Evolutionary conservation across 495 filamentous ascomycete species (phyloP).

Genomic region (Darksidea phi): DNA sequence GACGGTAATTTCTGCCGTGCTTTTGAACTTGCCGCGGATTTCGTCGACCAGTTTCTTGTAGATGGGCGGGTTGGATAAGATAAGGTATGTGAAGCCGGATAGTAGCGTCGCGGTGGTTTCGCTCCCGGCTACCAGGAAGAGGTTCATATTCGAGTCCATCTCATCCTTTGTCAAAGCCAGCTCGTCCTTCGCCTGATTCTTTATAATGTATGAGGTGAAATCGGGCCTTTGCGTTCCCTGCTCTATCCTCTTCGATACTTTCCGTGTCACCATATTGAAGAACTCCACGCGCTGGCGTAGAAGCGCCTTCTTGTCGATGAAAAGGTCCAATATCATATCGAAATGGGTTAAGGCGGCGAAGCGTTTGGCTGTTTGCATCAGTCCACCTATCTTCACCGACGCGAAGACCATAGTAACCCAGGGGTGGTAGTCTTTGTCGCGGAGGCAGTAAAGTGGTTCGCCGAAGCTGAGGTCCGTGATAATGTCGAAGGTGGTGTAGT

Average conservation of each 20-base stretch:
- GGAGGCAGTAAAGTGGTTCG: slow-evolving; percentile 52
- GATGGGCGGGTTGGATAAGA: slow-evolving; percentile 47
- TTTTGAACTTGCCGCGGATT: slow-evolving; percentile 48
- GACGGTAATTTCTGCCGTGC: slow-evolving; percentile 49
- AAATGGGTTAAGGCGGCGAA: slow-evolving; percentile 24
- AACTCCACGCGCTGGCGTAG: slow-evolving; percentile 15
- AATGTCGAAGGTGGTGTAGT: slow-evolving; percentile 59
- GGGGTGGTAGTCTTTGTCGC: slow-evolving; percentile 44
- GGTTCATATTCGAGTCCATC: slow-evolving; percentile 46
- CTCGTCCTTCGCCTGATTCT: slow-evolving; percentile 30
- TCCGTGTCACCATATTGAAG: slow-evolving; percentile 1
- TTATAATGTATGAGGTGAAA: slow-evolving; percentile 44
- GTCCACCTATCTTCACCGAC: slow-evolving; percentile 18
- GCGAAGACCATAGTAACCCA: slow-evolving; percentile 45
- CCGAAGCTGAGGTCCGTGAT: slow-evolving; percentile 58
- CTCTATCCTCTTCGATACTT: slow-evolving; percentile 23
- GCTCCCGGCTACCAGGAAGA: slow-evolving; percentile 54
- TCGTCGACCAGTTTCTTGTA: slow-evolving; percentile 46
- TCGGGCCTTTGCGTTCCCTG: slow-evolving; percentile 27
- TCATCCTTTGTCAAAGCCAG: slow-evolving; percentile 42
- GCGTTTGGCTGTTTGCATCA: slow-evolving; percentile 4
- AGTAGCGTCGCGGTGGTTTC: slow-evolving; percentile 58
- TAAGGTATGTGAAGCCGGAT: slow-evolving; percentile 51
- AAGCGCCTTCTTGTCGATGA: slow-evolving; percentile 11
- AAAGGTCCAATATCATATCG: slow-evolving; percentile 3